Evolutionary conservation across 768 basidiomycete species (phyloP).

Genomic region (Austroboletus festivus): DNA sequence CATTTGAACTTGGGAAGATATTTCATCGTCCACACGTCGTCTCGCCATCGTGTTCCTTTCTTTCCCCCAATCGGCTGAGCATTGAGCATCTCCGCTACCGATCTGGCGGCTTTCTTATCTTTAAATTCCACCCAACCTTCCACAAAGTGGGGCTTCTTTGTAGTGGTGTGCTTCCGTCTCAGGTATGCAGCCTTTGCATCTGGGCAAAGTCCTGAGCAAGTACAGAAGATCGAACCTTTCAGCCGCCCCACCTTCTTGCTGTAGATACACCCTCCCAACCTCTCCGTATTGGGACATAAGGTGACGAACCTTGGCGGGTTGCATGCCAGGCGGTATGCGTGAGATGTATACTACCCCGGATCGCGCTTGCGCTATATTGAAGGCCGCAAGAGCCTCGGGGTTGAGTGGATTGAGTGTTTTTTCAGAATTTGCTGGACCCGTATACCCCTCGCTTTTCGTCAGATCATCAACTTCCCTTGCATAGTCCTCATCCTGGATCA

Average conservation of each 20-base stretch:
- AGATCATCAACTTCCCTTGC: slow-evolving; percentile 21
- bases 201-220: slow-evolving; percentile 27
- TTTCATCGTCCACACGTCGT: slow-evolving; percentile 99
- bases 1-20: slow-evolving; percentile 98
- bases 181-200: slow-evolving; percentile 88
- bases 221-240: neutral
- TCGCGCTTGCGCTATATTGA: slow-evolving; percentile 66
- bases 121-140: slow-evolving; percentile 99
- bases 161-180: slow-evolving; percentile 74
- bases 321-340: slow-evolving; percentile 96
- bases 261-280: slow-evolving; percentile 88
- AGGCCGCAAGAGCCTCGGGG: slow-evolving; percentile 69
- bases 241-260: slow-evolving; percentile 72
- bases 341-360: slow-evolving; percentile 94
- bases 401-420: slow-evolving; percentile 72
- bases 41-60: slow-evolving; percentile 86
- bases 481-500: slow-evolving; percentile 26
- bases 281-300: slow-evolving; percentile 89
- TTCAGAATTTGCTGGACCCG: slow-evolving; percentile 38
- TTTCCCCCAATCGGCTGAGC: slow-evolving; percentile 94
- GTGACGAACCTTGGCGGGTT: slow-evolving; percentile 91
- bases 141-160: slow-evolving; percentile 82
- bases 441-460: slow-evolving; percentile 59
- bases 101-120: slow-evolving; percentile 87
- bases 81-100: slow-evolving; percentile 92